Evolutionary conservation across 352 stramenopile species (phyloP).

Genomic region (Pythium monospermum): DNA sequence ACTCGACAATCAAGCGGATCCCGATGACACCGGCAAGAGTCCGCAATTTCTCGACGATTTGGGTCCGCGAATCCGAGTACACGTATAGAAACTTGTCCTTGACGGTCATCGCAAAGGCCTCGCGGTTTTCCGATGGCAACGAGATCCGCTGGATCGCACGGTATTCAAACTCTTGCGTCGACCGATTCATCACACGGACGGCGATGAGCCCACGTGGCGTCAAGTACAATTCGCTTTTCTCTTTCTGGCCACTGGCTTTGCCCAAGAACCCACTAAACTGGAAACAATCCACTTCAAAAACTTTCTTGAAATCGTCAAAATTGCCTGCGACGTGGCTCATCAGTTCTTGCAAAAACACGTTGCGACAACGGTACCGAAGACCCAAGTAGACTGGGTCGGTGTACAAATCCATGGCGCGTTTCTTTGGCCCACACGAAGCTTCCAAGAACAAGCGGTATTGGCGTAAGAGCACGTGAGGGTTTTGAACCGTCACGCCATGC

Average conservation of each 20-base stretch:
- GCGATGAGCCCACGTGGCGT: constrained; percentile 62
- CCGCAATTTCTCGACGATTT: constrained; percentile 63
- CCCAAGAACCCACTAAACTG: constrained; percentile 76
- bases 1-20: constrained; percentile 36
- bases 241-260: constrained; percentile 56
- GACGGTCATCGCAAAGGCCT: constrained; percentile 54
- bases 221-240: constrained; percentile 70
- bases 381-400: constrained; percentile 59
- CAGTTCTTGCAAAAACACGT: constrained; percentile 75
- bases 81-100: constrained; percentile 70
- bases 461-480: constrained; percentile 60
- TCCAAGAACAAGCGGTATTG: constrained; percentile 79
- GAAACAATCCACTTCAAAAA: constrained; percentile 61
- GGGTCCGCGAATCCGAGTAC: constrained; percentile 54
- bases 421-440: constrained; percentile 43
- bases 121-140: constrained; percentile 35
- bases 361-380: constrained; percentile 71
- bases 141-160: constrained; percentile 50
- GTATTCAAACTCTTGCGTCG: constrained; percentile 77
- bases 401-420: constrained; percentile 57
- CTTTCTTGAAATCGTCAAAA: constrained; percentile 74
- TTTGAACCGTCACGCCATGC: constrained; percentile 35
- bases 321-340: constrained; percentile 75
- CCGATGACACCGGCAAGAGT: constrained; percentile 61
- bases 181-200: constrained; percentile 54